A percentile compares a stretch with the other conserved stretches of the same genome.
Evolutionary conservation across 202 grass and related monocot species (phyloP).

Genomic region (Bolboschoenoplectus hybrid): DNA sequence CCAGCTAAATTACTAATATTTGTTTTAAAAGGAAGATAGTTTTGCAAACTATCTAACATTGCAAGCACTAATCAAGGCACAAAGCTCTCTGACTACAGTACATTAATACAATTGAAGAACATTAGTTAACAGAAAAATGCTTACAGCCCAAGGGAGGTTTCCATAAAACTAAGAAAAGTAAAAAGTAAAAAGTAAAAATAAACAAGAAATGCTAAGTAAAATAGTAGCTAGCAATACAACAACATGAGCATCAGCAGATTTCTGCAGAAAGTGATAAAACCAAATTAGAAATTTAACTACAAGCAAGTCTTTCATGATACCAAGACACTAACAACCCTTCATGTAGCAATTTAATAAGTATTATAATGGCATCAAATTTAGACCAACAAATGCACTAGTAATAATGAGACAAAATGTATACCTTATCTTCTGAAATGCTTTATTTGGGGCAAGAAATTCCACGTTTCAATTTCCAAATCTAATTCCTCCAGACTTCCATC

Average conservation of each 20-base stretch:
- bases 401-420: constrained; percentile 3
- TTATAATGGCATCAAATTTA: background rate
- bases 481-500: constrained; percentile 56
- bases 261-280: constrained; percentile 21
- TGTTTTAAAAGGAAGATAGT: background rate
- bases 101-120: constrained; percentile 8
- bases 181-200: background rate
- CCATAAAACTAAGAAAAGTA: background rate
- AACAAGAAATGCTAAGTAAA: background rate
- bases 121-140: constrained; percentile 1
- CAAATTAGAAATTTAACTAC: constrained; percentile 7
- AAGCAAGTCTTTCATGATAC: background rate
- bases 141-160: background rate
- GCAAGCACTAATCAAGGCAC: background rate
- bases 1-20: background rate
- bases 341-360: background rate
- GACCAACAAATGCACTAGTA: background rate
- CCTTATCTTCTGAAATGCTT: constrained; percentile 40
- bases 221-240: background rate
- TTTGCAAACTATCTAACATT: background rate
- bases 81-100: background rate
- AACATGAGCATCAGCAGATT: background rate
- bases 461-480: constrained; percentile 61
- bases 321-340: background rate
- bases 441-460: constrained; percentile 62